These are phyloP conservation scores for Suhomyces sp. DNA, from an alignment of 805 yeast genomes.

Conservation along the genomic window DNA sequence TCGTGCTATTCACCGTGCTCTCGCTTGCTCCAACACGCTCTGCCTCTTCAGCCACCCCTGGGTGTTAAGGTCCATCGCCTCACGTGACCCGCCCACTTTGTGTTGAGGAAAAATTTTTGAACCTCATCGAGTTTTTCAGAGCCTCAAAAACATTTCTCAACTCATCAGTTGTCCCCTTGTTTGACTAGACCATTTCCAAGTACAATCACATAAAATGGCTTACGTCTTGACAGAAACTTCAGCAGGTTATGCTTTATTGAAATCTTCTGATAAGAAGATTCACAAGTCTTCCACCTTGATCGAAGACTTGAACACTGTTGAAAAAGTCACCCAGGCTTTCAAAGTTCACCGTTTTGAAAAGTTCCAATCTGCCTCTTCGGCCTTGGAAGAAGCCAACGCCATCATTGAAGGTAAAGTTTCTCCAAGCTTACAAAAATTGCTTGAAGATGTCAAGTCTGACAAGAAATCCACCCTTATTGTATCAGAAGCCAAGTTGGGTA, in stretches of 20 bases:
- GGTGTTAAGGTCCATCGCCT: neutral
- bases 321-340: slow-evolving; percentile 83
- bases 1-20: too few relatives aligned
- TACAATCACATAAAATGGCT: slow-evolving; percentile 49
- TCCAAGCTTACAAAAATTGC: slow-evolving; percentile 70
- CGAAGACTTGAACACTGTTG: slow-evolving; percentile 76
- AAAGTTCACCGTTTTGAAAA: slow-evolving; percentile 95
- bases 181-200: neutral
- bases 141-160: slow-evolving; percentile 2
- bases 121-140: slow-evolving; percentile 11
- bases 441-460: slow-evolving; percentile 72
- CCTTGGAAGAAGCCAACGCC: slow-evolving; percentile 91
- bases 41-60: too few relatives aligned
- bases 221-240: slow-evolving; percentile 95
- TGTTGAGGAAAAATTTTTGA: slow-evolving; percentile 4
- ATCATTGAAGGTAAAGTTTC: slow-evolving; percentile 93
- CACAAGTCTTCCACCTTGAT: slow-evolving; percentile 76
- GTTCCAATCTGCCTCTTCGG: slow-evolving; percentile 91
- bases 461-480: slow-evolving; percentile 87
- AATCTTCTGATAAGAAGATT: slow-evolving; percentile 96
- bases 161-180: neutral
- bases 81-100: neutral
- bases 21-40: too few relatives aligned
- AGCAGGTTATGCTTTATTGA: slow-evolving; percentile 96
- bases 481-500: slow-evolving; percentile 93